Conservation (phyloP, 176 grass and related monocot species). For the Puya raimondii region DNA sequence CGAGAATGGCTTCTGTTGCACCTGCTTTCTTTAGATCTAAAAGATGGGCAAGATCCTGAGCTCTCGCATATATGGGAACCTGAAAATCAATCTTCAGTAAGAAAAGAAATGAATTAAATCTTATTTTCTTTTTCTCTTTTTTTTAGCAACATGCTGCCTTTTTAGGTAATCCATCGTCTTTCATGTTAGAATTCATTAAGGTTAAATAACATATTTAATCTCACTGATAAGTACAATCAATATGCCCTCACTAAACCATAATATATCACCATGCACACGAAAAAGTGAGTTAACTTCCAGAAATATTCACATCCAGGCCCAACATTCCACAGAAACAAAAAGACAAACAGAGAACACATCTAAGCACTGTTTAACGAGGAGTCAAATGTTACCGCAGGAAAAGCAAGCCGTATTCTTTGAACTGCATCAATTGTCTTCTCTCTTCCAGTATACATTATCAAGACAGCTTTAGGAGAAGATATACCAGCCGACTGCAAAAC, state of each 20-base stretch:
- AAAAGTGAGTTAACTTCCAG: neutral
- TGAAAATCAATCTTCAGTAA: slow-evolving; percentile 16
- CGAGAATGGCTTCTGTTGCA: slow-evolving; percentile 83
- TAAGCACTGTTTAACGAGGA: neutral
- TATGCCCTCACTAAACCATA: neutral
- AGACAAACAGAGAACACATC: neutral
- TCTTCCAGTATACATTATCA: slow-evolving; percentile 86
- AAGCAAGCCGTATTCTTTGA: slow-evolving; percentile 86
- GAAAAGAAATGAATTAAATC: neutral
- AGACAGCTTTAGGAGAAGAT: slow-evolving; percentile 95
- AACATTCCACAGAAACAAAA: neutral
- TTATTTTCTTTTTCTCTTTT: too few relatives aligned
- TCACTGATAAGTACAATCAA: too few relatives aligned
- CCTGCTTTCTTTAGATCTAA: slow-evolving; percentile 87
- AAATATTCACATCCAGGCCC: neutral
- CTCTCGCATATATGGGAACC: slow-evolving; percentile 79
- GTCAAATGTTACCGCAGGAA: slow-evolving; percentile 54
- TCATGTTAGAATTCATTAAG: too few relatives aligned
- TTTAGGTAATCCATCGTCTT: too few relatives aligned
- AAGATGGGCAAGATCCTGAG: slow-evolving; percentile 65
- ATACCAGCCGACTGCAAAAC: slow-evolving; percentile 92
- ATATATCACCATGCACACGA: neutral
- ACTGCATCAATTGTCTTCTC: slow-evolving; percentile 62
- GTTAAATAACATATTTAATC: too few relatives aligned
- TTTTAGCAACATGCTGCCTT: too few relatives aligned